Conservation (phyloP, 257 asterid species). For the Nicotiana tabacum region DNA sequence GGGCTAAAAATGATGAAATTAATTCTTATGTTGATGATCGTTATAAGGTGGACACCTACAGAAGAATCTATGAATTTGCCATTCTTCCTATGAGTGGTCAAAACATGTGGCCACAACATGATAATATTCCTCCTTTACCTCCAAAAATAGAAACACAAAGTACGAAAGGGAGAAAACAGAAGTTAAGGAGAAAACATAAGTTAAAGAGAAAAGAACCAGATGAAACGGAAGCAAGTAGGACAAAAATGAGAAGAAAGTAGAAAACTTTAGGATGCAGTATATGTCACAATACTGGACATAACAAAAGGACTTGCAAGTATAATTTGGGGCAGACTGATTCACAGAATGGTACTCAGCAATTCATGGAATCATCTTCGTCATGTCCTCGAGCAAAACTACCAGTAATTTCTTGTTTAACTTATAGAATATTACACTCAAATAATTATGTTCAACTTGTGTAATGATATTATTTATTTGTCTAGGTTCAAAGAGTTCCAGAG, state of each 20-base stretch:
- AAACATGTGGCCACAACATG: not conserved
- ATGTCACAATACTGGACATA: not conserved
- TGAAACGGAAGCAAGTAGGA: not conserved
- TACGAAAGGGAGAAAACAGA: not conserved
- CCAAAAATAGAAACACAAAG: not conserved
- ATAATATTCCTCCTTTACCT: not conserved
- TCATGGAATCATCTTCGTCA: not conserved
- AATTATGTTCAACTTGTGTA: not conserved
- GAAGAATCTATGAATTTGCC: not conserved
- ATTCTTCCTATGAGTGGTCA: not conserved
- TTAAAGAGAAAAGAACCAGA: not conserved
- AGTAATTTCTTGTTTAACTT: not conserved
- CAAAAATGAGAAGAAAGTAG: not conserved
- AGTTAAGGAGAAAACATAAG: not conserved
- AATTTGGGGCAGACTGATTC: not conserved
- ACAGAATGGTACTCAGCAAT: not conserved
- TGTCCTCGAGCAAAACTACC: not conserved
- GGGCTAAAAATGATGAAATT: not conserved
- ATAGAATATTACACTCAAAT: not conserved
- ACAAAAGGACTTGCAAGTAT: not conserved
- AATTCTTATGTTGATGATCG: slow-evolving; percentile 11
- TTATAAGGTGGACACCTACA: not conserved
- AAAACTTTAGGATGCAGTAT: not conserved
- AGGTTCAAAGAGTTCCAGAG: not conserved
- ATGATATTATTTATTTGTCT: not conserved